Base-by-base conservation (phyloP, 768 basidiomycete species). In the Lentinula detonsa region DNA sequence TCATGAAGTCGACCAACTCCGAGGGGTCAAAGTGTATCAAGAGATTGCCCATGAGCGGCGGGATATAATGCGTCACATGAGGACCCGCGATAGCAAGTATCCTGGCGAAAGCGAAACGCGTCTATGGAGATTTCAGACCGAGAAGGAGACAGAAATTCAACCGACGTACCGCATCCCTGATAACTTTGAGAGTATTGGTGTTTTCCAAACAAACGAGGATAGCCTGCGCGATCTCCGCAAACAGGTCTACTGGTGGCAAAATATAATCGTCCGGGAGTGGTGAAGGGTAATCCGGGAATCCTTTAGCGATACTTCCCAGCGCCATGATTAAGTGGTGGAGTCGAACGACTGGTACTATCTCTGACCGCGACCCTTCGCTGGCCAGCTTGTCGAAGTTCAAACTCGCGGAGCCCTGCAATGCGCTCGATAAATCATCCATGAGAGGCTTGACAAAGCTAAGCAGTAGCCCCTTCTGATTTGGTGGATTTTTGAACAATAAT, bases 271-370 rank as follows among this genome's bases (percentile, higher is more conserved):
- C 80, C 0, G 86, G 84, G 1, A 87, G 75, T 1, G 85, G 81
- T 15, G 82, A 84, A 46, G 92, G 90, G 68, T 90, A 89, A 69
- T 94, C 93, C 0, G 97, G 97, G 74, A 98, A 98, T 11, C 97
- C 97, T 74, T 97, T 97, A 39, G 95, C 91, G 59, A 98, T 85
- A 67, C 91, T 93, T 11, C 96, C 96, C 21, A 98, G 78, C 2
- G 96, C 95, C 87, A 96, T 90, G 71, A 98, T 89, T 65, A 88
- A 81, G 74, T 98, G 95, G 67, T 98, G 97, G 7, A 94, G 85
- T 68, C 85, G 86, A 59, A 98, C 79, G 66, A 97, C 85, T n/a
- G 91, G 83, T 48, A 90, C 71, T 5, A 91, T 74, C 65, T 94
- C 90, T 50, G 83, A 79, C 3, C 81, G 37, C 10, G 23, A 37